These are phyloP conservation scores for Adiantum capillusveneris DNA, from an alignment of 75 land plant genomes.

Conservation along the genomic window DNA sequence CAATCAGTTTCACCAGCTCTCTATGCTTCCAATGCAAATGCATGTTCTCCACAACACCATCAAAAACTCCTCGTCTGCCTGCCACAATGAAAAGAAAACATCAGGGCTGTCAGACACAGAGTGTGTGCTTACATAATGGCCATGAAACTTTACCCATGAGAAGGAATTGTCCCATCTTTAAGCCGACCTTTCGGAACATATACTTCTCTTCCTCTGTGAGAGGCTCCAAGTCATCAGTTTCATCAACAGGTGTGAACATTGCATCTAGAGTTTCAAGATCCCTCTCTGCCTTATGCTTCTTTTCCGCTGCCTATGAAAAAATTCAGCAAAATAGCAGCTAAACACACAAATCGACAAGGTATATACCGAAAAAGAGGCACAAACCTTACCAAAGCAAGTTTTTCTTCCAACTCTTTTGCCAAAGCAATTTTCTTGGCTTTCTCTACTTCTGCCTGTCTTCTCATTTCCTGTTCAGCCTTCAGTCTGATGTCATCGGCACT, in stretches of 20 bases:
- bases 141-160: conserved; percentile 60
- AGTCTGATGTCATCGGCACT: too few relatives aligned
- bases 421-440: not conserved
- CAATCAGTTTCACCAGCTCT: conserved; percentile 82
- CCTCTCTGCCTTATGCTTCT: conserved; percentile 57
- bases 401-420: conserved; percentile 8
- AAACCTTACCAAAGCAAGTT: conserved; percentile 7
- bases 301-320: conserved; percentile 39
- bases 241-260: conserved; percentile 12
- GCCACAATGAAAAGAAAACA: conserved; percentile 8
- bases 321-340: not conserved
- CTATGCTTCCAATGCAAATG: conserved; percentile 98
- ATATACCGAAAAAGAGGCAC: conserved; percentile 1
- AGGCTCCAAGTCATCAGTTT: conserved; percentile 57
- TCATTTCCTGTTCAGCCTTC: too few relatives aligned
- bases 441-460: too few relatives aligned
- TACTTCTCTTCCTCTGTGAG: conserved; percentile 86
- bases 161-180: conserved; percentile 84
- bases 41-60: conserved; percentile 93
- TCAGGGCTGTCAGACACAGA: not conserved
- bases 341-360: not conserved
- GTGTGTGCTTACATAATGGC: too few relatives aligned
- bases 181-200: conserved; percentile 84
- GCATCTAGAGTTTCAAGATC: conserved; percentile 45
- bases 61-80: conserved; percentile 93